These are phyloP conservation scores for Euryodendron excelsum DNA, from an alignment of 148 eudicot genomes.

Conservation along the genomic window DNA sequence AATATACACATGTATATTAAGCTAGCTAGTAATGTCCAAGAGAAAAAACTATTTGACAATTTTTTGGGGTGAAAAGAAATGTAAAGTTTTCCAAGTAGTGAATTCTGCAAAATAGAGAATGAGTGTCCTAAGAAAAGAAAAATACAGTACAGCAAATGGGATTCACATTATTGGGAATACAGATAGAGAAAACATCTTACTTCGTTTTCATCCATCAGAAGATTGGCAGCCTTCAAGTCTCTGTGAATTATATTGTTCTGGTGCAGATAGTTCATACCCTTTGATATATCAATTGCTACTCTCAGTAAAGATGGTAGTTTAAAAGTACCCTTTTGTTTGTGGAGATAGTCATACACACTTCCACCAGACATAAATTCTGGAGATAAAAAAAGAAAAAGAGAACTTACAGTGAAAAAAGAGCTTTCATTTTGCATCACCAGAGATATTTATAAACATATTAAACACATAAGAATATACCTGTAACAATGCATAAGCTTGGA, in stretches of 20 bases:
- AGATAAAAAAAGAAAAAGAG: background rate
- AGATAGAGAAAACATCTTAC: conserved; percentile 34
- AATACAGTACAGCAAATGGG: background rate
- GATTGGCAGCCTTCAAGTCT: conserved; percentile 93
- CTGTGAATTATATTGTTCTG: conserved; percentile 90
- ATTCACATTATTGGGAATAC: background rate
- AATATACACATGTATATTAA: background rate
- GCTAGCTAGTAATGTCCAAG: background rate
- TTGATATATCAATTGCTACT: conserved; percentile 80
- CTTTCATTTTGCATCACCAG: background rate
- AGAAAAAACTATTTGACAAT: background rate
- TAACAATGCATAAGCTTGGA: conserved; percentile 83
- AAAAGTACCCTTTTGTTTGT: conserved; percentile 85
- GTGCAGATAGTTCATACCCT: conserved; percentile 93
- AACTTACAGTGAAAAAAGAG: background rate
- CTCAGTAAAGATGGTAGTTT: conserved; percentile 79
- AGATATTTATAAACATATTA: background rate
- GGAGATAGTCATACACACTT: conserved; percentile 91
- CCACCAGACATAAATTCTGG: conserved; percentile 95
- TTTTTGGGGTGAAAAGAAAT: background rate
- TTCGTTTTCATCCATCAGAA: conserved; percentile 94
- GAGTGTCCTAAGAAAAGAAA: background rate
- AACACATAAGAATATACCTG: conserved; percentile 50
- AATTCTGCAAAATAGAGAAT: background rate
- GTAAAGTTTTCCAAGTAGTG: background rate